Evolutionary conservation across 2,329 filamentous ascomycete genomes (phyloP), one percentile per base, ranked within the genome.

Genomic region (Fusarium napiforme): DNA sequence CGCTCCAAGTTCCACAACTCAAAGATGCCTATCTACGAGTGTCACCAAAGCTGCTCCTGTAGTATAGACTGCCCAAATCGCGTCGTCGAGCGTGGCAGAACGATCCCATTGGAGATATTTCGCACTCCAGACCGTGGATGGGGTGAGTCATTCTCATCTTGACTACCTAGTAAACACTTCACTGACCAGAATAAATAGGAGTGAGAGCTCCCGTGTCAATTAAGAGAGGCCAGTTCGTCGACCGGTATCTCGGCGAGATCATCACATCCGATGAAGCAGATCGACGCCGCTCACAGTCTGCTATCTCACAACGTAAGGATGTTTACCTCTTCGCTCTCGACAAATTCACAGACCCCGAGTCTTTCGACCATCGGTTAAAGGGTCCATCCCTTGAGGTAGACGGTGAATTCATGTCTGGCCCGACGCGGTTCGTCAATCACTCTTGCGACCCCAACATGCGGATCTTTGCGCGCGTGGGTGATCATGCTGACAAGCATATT

Each of bases 371-470:
- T n/a, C 84, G 89, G 2, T 84, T 92, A 0, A 84, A 85, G 7
- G 87, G 86, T 0, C 83, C 87, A 10, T 86, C 90, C 21, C 82
- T 92, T 8, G 89, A 91, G 72, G 87, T 91, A 1, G 90, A 91
- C 64, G 94, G 94, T 16, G 91, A 95, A 79, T 93, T 92, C 79
- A 90, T 92, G 85, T 93, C 93, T 2, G 93, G 93, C 0, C 92
- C 93, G 0, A 93, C 93, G 0, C 88, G 93, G 6, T 96, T 96
- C 81, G 93, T 96, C 80, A 96, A 96, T 76, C 93, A 96, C 80
- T 93, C 89, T 4, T 96, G 93, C 79, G 89, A 93, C 9, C 93
- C 93, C 0, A 96, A 95, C 77, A 87, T 94, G 78, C 87, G 92
- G 19, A 93, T 95, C 68, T 96, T 95, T 81, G 93, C 92, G 0